phyloP scores from a whole-genome alignment of 1,284 basidiomycete genomes.

The Sanguinoderma infundibulare region DNA sequence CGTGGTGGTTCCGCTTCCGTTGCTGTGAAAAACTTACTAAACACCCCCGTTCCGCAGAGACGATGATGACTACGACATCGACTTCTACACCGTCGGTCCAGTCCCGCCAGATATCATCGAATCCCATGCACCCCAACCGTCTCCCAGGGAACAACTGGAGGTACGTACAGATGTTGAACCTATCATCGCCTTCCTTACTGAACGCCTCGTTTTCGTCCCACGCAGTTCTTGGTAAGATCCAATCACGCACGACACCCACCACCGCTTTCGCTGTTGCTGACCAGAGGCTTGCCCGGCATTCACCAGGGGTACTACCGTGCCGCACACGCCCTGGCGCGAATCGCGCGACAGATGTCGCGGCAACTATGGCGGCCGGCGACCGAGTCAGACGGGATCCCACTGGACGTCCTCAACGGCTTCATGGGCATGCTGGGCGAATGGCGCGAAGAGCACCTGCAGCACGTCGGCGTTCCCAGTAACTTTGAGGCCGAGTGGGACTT shows the following conservation, averaged over 20 bases:
- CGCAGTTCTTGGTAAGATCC: constrained; percentile 44
- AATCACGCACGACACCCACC: constrained; percentile 19
- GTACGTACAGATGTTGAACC: constrained; percentile 41
- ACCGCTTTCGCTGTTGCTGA: constrained; percentile 6
- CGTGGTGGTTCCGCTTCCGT: not conserved
- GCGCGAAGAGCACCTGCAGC: constrained; percentile 75
- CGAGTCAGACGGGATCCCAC: constrained; percentile 76
- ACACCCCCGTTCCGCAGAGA: constrained; percentile 39
- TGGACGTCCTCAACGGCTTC: constrained; percentile 63
- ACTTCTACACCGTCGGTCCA: constrained; percentile 78
- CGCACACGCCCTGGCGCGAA: constrained; percentile 78
- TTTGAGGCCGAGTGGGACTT: constrained; percentile 91
- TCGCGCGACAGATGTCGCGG: constrained; percentile 78
- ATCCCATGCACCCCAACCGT: constrained; percentile 53
- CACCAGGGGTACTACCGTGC: constrained; percentile 78
- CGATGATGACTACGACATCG: constrained; percentile 74
- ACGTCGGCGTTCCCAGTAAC: constrained; percentile 84
- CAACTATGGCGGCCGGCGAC: constrained; percentile 80
- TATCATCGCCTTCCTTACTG: not conserved
- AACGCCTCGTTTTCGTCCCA: not conserved
- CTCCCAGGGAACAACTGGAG: constrained; percentile 77
- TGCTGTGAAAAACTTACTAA: constrained; percentile 6
- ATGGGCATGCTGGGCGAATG: constrained; percentile 71
- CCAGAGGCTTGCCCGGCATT: constrained; percentile 14
- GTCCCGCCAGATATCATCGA: constrained; percentile 53